Evolutionary conservation across 106 monocot genomes (phyloP).

Genomic region (Cymbidium sinense): DNA sequence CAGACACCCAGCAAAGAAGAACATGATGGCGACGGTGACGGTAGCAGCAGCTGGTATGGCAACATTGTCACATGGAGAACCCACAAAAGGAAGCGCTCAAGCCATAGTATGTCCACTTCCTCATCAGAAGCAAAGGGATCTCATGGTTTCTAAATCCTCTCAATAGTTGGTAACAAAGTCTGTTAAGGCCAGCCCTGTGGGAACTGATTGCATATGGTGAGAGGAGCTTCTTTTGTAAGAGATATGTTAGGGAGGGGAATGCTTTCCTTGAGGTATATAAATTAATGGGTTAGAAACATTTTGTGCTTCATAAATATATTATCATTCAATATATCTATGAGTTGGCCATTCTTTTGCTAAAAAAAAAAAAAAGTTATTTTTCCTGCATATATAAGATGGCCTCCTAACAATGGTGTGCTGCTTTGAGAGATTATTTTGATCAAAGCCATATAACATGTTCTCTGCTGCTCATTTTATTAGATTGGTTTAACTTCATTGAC

Average conservation of each 20-base stretch:
- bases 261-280: not conserved
- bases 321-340: not conserved
- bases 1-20: conserved; percentile 28
- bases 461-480: no score
- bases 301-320: not conserved
- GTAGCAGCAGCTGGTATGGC: conserved; percentile 37
- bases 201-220: no score
- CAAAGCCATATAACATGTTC: not conserved
- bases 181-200: no score
- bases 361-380: not conserved
- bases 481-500: no score
- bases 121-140: conserved; percentile 33
- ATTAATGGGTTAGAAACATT: not conserved
- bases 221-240: not conserved
- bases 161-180: not conserved
- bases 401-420: not conserved
- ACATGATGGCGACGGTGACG: conserved; percentile 43
- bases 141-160: conserved; percentile 1
- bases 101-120: conserved; percentile 24
- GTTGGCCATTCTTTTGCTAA: not conserved
- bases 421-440: not conserved
- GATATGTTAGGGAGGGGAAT: not conserved
- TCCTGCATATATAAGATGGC: not conserved
- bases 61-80: conserved; percentile 61
- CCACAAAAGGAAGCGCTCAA: conserved; percentile 75